A percentile compares a stretch with the other conserved stretches of the same genome.
Evolutionary conservation across 164 flowering plant species (phyloP).

Genomic region (Umbilicus rupestris): DNA sequence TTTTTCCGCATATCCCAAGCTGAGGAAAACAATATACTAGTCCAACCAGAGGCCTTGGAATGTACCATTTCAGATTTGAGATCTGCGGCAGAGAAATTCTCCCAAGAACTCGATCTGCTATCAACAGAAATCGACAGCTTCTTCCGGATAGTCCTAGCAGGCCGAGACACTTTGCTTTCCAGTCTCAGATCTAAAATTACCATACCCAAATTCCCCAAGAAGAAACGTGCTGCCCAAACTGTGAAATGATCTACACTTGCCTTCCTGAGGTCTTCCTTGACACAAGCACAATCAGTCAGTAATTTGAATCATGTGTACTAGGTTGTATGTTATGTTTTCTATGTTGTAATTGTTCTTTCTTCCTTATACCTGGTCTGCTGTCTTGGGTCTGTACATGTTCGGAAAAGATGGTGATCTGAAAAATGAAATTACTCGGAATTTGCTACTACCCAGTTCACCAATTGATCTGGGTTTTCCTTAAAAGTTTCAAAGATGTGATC

Average conservation of each 20-base stretch:
- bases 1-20: constrained; percentile 33
- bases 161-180: constrained; percentile 79
- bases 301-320: background rate
- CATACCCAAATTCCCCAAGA: constrained; percentile 12
- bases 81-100: constrained; percentile 27
- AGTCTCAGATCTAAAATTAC: constrained; percentile 37
- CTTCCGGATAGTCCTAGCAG: constrained; percentile 61
- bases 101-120: constrained; percentile 54
- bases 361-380: background rate
- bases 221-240: background rate
- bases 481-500: background rate
- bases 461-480: no score
- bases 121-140: constrained; percentile 61
- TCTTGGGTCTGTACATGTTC: background rate
- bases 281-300: background rate
- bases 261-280: background rate
- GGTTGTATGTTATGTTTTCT: background rate
- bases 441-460: no score
- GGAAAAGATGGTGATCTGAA: background rate
- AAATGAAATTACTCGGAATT: no score
- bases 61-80: constrained; percentile 27
- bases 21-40: constrained; percentile 16
- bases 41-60: constrained; percentile 25
- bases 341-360: background rate
- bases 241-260: background rate